Evolutionary conservation across 192 early-diverging fungal species (phyloP), one percentile per base, ranked within the genome.

Genomic region (Podila epigama): DNA sequence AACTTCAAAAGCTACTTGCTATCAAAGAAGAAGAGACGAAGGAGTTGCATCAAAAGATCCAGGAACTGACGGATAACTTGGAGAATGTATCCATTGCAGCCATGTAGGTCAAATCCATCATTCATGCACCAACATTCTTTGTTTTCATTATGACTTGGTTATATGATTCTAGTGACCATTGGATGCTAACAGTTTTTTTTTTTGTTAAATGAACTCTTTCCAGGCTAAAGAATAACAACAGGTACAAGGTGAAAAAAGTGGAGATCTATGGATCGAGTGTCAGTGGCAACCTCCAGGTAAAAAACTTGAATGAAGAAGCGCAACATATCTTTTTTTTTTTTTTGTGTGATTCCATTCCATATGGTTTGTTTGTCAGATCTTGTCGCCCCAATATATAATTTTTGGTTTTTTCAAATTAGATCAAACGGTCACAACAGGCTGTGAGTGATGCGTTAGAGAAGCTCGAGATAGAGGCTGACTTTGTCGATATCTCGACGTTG

Each of bases 251-350:
- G 28, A 81, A 69, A 33, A 63, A 73, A 29, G 75, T 86, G 2
- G 82, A 86, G 65, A 60, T 86, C 8, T 86, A 81, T 57, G 66
- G 75, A 10, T 84, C 82, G 5, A 82, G 70, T 36, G 81, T 86
- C 33, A 84, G 85, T 52, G 79, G 70, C 29, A 84, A 82, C 48
- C 51, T 73, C 22, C 50, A 66, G 50, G 75, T 83, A 81, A 64
- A 58, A 34, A 13, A 13, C 10, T 53, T 65, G 7, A n/a, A 9
- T n/a, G n/a, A 42, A 18, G 31, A 52, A 18, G 4, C 20, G 33
- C 18, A 28, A 31, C 25, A 29, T 54, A 5, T 22, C 27, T 22
- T 15, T 32, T 18, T 29, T 54, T 54, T 31, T 2, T 32, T 54
- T 32, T 13, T 33, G 6, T 20, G 7, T 51, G 22, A 20, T 15